A percentile compares a stretch with the other conserved stretches of the same genome.
Evolutionary conservation across 176 grass and related monocot genomes (phyloP).

Genomic region (Alopecurus myosuroides): DNA sequence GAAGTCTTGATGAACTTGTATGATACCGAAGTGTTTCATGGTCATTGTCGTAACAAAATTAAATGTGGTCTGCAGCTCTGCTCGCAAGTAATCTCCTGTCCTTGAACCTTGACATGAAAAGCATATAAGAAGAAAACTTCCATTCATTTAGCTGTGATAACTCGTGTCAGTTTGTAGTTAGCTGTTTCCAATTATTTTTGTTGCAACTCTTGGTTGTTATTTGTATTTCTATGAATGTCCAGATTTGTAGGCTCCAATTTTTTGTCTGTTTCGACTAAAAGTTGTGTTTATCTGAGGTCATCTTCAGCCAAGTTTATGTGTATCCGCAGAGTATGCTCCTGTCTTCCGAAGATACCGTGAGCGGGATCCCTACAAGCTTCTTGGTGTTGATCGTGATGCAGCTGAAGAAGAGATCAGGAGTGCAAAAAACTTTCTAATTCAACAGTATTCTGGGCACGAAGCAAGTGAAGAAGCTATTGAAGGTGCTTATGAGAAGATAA

Average conservation of each 20-base stretch:
- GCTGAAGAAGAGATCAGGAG: constrained; percentile 90
- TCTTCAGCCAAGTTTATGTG: constrained; percentile 10
- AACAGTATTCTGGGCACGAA: constrained; percentile 82
- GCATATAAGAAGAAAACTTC: background rate
- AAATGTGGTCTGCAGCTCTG: background rate
- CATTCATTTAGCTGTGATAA: background rate
- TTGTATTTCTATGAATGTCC: background rate
- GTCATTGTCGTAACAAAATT: background rate
- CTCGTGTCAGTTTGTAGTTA: background rate
- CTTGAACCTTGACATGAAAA: background rate
- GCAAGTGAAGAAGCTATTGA: constrained; percentile 83
- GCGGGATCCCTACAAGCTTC: constrained; percentile 79
- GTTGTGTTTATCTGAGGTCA: background rate
- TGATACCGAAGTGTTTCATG: background rate
- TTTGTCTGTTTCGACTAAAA: background rate
- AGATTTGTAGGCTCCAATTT: background rate
- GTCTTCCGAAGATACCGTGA: constrained; percentile 68
- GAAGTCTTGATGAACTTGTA: background rate
- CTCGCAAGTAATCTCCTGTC: background rate
- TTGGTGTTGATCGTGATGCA: constrained; percentile 64
- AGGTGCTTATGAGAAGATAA: constrained; percentile 91
- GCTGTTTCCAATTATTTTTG: background rate
- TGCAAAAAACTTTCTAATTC: constrained; percentile 73
- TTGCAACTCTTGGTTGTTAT: background rate
- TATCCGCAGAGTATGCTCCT: constrained; percentile 50